Evolutionary conservation across 345 rosid genomes (phyloP).

Genomic region (Populus pruinosa): DNA sequence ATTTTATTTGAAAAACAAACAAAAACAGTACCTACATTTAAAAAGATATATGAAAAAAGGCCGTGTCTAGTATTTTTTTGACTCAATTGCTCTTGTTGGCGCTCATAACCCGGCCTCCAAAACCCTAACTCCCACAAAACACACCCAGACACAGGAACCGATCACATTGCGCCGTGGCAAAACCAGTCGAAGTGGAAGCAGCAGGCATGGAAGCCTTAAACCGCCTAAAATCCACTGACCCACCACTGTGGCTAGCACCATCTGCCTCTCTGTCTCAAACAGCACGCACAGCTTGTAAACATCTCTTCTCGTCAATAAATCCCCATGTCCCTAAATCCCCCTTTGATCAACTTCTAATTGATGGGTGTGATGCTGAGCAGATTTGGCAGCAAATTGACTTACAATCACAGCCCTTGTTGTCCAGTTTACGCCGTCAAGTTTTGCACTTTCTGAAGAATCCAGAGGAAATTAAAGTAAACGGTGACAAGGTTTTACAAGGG

Average conservation of each 20-base stretch:
- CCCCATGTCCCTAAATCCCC: slow-evolving; percentile 61
- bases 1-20: too few relatives aligned
- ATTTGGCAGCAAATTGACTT: slow-evolving; percentile 96
- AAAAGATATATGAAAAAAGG: too few relatives aligned
- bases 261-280: slow-evolving; percentile 42
- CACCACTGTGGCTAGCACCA: slow-evolving; percentile 68
- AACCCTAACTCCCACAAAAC: slow-evolving; percentile 1
- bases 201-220: slow-evolving; percentile 48
- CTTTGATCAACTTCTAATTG: slow-evolving; percentile 56
- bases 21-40: too few relatives aligned
- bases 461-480: slow-evolving; percentile 27
- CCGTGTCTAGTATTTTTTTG: too few relatives aligned
- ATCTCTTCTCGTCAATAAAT: slow-evolving; percentile 54
- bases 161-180: slow-evolving; percentile 27
- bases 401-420: slow-evolving; percentile 58
- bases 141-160: neutral
- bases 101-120: neutral
- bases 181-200: slow-evolving; percentile 15
- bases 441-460: slow-evolving; percentile 57
- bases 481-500: slow-evolving; percentile 3
- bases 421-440: slow-evolving; percentile 53
- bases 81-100: neutral
- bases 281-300: slow-evolving; percentile 58
- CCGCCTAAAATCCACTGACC: slow-evolving; percentile 58
- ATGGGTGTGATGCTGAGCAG: slow-evolving; percentile 89